phyloP scores from a whole-genome alignment of 306 rosid genomes.

The Trifolium repens region DNA sequence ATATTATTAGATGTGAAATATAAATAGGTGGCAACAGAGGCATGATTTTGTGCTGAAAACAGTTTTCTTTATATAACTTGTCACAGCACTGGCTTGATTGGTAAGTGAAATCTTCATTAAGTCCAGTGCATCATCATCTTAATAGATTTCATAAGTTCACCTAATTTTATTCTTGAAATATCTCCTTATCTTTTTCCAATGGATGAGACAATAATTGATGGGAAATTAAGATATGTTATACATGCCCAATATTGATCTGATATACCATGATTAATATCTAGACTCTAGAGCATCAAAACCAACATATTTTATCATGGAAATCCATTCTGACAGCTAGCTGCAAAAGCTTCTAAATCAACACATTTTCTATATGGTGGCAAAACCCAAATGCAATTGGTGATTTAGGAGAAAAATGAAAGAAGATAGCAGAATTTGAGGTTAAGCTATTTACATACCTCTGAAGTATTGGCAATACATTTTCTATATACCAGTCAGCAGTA shows the following conservation, averaged over 20 bases:
- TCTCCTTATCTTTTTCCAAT: background rate
- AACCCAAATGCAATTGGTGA: slow-evolving; percentile 28
- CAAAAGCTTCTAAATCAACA: slow-evolving; percentile 20
- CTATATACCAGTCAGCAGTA: slow-evolving; percentile 86
- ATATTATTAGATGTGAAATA: background rate
- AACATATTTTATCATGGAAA: slow-evolving; percentile 17
- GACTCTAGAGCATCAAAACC: background rate
- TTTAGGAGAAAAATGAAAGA: background rate
- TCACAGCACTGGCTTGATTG: background rate
- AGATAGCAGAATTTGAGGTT: slow-evolving; percentile 15
- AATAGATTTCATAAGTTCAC: slow-evolving; percentile 18
- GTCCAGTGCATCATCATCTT: slow-evolving; percentile 12
- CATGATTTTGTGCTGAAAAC: background rate
- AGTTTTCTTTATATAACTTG: background rate
- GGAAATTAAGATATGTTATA: background rate
- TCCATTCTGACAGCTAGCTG: slow-evolving; percentile 6
- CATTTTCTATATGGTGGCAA: slow-evolving; percentile 20
- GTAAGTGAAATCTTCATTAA: background rate
- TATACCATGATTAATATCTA: background rate
- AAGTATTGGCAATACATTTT: slow-evolving; percentile 77
- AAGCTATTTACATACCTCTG: slow-evolving; percentile 57
- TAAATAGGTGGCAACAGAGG: background rate
- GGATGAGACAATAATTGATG: background rate
- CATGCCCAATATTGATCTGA: background rate
- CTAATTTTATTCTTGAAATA: background rate